A percentile compares a stretch with the other conserved stretches of the same genome.
phyloP scores from a whole-genome alignment of 2,329 filamentous ascomycete genomes.

The Sarocladium strictum region DNA sequence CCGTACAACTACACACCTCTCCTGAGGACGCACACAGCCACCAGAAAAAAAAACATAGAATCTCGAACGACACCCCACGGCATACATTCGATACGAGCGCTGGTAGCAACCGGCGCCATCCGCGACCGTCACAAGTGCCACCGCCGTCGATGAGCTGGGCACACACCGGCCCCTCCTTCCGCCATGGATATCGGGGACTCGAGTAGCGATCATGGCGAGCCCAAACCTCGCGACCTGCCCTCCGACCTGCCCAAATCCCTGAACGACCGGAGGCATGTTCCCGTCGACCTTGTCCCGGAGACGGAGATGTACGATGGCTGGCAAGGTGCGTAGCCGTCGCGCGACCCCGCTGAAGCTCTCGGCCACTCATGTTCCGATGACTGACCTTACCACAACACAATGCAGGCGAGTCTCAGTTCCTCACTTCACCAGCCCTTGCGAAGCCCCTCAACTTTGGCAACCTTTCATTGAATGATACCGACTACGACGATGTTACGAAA shows the following conservation, averaged over 20 bases:
- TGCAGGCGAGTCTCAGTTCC: conserved; percentile 88
- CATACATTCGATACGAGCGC: not conserved
- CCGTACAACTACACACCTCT: not conserved
- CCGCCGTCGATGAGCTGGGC: conserved; percentile 5
- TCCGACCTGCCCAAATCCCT: conserved; percentile 85
- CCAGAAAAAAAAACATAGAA: not conserved
- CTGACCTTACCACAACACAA: conserved; percentile 16
- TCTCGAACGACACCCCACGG: not conserved
- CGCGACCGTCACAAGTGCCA: not conserved
- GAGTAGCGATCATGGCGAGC: conserved; percentile 33
- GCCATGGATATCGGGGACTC: conserved; percentile 55
- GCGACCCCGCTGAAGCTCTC: conserved; percentile 6
- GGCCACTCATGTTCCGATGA: too few species aligned
- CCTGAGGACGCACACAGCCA: not conserved
- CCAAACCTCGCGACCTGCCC: conserved; percentile 56
- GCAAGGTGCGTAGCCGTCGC: conserved; percentile 63
- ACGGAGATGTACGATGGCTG: conserved; percentile 98
- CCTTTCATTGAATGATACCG: conserved; percentile 74
- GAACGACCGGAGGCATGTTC: conserved; percentile 72
- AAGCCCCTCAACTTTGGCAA: conserved; percentile 78
- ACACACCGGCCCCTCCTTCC: conserved; percentile 30
- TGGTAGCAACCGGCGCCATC: not conserved
- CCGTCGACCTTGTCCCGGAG: conserved; percentile 62
- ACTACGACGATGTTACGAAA: conserved; percentile 56
- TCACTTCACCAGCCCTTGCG: conserved; percentile 78